Percentiles rank a stretch among this genome's conserved stretches.
These are phyloP conservation scores for Heracleum sosnowskyi DNA, from an alignment of 129 eudicot genomes.

Conservation along the genomic window DNA sequence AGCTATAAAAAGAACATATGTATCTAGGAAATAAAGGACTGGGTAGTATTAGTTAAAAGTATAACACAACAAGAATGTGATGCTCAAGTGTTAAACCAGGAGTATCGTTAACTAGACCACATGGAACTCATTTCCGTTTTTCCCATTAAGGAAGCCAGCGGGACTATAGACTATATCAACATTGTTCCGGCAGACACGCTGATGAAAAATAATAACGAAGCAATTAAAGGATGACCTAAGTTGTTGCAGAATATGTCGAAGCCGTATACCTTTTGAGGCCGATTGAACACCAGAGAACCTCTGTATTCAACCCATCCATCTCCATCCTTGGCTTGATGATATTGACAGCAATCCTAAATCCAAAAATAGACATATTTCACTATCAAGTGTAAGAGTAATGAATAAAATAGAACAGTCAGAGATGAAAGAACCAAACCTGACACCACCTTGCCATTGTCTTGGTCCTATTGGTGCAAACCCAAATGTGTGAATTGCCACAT, in stretches of 20 bases:
- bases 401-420: neutral
- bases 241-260: neutral
- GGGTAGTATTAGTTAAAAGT: neutral
- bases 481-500: constrained; percentile 87
- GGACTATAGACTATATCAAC: constrained; percentile 11
- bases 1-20: neutral
- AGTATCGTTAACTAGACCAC: neutral
- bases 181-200: neutral
- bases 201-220: neutral
- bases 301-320: constrained; percentile 99
- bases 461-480: constrained; percentile 95
- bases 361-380: constrained; percentile 1
- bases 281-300: constrained; percentile 79
- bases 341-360: constrained; percentile 91
- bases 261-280: constrained; percentile 75
- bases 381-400: neutral
- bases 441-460: constrained; percentile 99
- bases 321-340: constrained; percentile 99
- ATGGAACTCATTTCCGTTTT: neutral
- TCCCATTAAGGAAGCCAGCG: neutral
- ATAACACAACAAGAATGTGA: neutral
- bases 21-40: neutral
- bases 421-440: constrained; percentile 45
- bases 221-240: neutral
- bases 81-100: neutral